phyloP scores from a whole-genome alignment of 176 grass and related monocot genomes.

The Rhipidocladum racemiflorum region DNA sequence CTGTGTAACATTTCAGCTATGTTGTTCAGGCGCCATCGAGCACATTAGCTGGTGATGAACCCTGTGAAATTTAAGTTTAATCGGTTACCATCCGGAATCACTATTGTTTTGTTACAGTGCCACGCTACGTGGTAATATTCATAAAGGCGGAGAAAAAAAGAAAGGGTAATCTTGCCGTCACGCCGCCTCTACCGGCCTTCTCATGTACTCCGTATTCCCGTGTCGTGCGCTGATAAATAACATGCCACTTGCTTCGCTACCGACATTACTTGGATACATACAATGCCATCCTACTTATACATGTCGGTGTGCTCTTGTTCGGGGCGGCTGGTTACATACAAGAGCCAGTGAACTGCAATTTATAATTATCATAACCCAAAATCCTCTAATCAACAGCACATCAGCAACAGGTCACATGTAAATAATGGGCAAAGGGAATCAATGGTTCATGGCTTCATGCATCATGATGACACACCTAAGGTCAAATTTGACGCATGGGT shows the following conservation, averaged over 20 bases:
- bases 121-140: not conserved
- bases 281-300: not conserved
- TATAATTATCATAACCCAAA: not conserved
- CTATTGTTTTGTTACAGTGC: not conserved
- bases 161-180: not conserved
- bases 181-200: not conserved
- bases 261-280: not conserved
- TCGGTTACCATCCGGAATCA: too few relatives aligned
- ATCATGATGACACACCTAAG: not conserved
- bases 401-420: not conserved
- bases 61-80: not conserved
- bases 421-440: not conserved
- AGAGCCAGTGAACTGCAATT: not conserved
- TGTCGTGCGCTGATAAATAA: not conserved
- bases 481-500: not conserved
- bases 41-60: not conserved
- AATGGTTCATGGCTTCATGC: not conserved
- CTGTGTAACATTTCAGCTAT: not conserved
- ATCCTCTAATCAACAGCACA: not conserved
- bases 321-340: not conserved
- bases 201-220: not conserved
- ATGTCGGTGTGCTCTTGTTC: not conserved
- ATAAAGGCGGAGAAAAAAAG: not conserved
- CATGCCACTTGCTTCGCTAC: not conserved
- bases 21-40: not conserved